phyloP scores from a whole-genome alignment of 2,329 filamentous ascomycete species.

The Aspergillus luchuensis region DNA sequence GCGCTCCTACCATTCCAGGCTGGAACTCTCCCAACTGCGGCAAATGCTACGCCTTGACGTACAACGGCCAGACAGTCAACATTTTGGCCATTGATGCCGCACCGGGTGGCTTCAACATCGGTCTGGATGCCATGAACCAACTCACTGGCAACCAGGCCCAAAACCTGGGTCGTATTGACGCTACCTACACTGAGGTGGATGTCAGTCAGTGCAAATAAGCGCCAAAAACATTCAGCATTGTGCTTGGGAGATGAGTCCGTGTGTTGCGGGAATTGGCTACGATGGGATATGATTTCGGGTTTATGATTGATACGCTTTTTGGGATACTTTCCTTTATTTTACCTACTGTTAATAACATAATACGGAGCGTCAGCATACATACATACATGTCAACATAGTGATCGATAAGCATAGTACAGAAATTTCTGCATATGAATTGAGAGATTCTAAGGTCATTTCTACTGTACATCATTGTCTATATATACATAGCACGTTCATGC shows the following conservation, averaged over 20 bases:
- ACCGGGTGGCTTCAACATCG: conserved; percentile 52
- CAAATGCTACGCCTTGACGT: conserved; percentile 55
- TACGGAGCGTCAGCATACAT: neutral
- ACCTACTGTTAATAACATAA: neutral
- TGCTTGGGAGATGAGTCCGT: neutral
- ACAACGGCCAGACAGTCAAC: conserved; percentile 48
- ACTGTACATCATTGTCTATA: conserved; percentile 8
- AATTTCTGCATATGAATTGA: neutral
- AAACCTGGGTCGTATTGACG: conserved; percentile 45
- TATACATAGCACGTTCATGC: neutral
- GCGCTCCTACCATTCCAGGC: conserved; percentile 49
- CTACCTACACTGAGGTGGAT: conserved; percentile 30
- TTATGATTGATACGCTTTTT: neutral
- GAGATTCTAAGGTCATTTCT: conserved; percentile 3
- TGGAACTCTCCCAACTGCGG: conserved; percentile 55
- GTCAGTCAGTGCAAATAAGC: conserved; percentile 14
- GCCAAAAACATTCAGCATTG: neutral
- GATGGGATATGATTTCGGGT: neutral
- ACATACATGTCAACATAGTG: neutral
- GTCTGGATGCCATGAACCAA: conserved; percentile 50
- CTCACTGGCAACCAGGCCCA: conserved; percentile 52
- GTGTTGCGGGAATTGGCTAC: neutral
- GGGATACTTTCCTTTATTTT: neutral
- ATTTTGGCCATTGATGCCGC: conserved; percentile 53
- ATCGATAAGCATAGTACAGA: neutral